Conservation (phyloP, 257 asterid species). For the Jacaranda mimosifolia region DNA sequence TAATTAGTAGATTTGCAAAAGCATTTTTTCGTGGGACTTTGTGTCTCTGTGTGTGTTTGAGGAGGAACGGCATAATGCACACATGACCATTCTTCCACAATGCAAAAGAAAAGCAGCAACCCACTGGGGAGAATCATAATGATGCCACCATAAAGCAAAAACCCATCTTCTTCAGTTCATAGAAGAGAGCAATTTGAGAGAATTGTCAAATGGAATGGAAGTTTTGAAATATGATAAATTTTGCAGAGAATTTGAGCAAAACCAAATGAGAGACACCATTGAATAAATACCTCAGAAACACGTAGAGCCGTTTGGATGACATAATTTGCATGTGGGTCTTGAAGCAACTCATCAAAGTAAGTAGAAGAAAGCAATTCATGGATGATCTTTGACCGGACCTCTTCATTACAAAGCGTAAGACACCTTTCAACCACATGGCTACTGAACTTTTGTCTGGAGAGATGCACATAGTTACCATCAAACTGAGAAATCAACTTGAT, state of each 20-base stretch:
- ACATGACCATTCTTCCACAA: too few relatives aligned
- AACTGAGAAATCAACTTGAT: conserved; percentile 58
- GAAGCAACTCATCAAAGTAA: conserved; percentile 67
- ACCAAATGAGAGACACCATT: background rate
- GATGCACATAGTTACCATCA: conserved; percentile 62
- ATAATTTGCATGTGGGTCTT: conserved; percentile 80
- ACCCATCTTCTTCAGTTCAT: too few relatives aligned
- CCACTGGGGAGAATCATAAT: too few relatives aligned
- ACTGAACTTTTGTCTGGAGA: conserved; percentile 69
- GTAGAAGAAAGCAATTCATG: conserved; percentile 59
- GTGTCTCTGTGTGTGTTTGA: too few relatives aligned
- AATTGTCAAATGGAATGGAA: too few relatives aligned
- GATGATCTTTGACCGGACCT: conserved; percentile 56
- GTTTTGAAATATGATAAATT: background rate
- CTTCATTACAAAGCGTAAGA: conserved; percentile 51
- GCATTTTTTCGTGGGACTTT: too few relatives aligned
- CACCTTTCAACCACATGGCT: conserved; percentile 85
- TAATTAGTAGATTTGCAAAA: too few relatives aligned
- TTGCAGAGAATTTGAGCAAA: background rate
- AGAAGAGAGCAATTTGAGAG: too few relatives aligned
- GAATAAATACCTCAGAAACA: conserved; percentile 56
- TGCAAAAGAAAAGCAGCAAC: too few relatives aligned
- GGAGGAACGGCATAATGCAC: too few relatives aligned
- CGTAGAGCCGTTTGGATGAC: conserved; percentile 73
- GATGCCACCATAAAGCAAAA: too few relatives aligned